Percentiles rank a stretch among this genome's conserved stretches.
Evolutionary conservation across 495 filamentous ascomycete species (phyloP).

Genomic region (Chlorociboria aeruginascens): DNA sequence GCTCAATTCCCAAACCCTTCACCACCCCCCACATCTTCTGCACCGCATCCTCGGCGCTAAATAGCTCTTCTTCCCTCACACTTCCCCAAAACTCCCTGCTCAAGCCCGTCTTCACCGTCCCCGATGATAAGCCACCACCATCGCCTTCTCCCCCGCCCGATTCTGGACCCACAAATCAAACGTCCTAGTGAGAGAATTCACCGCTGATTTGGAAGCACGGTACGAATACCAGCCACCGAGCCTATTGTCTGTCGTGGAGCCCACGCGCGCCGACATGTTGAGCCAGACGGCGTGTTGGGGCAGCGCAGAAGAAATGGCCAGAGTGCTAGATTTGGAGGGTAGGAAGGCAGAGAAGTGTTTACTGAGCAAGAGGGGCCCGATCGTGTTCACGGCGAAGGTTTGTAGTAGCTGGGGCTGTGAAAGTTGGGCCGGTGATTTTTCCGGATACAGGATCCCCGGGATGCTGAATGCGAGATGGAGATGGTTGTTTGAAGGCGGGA

Average conservation of each 20-base stretch:
- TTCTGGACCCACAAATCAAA: conserved; percentile 56
- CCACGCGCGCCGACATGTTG: conserved; percentile 66
- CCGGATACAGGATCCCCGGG: conserved; percentile 63
- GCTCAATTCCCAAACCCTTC: conserved; percentile 28
- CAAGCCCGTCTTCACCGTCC: conserved; percentile 67
- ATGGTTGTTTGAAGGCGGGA: conserved; percentile 36
- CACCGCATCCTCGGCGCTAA: conserved; percentile 48
- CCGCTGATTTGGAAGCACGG: conserved; percentile 57
- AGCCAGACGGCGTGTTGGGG: conserved; percentile 46
- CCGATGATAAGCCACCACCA: conserved; percentile 65
- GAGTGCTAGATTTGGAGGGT: conserved; percentile 31
- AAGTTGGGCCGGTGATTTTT: conserved; percentile 58
- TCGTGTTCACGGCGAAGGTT: conserved; percentile 55
- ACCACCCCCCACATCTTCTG: conserved; percentile 45
- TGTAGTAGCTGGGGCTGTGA: conserved; percentile 40
- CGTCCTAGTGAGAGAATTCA: conserved; percentile 57
- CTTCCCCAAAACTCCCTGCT: conserved; percentile 59
- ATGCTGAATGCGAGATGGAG: conserved; percentile 60
- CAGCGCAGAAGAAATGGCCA: conserved; percentile 1
- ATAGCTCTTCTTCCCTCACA: conserved; percentile 46
- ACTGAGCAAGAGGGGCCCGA: conserved; percentile 62
- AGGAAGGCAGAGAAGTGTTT: conserved; percentile 62
- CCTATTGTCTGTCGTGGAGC: conserved; percentile 56
- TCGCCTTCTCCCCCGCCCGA: conserved; percentile 41
- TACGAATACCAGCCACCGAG: conserved; percentile 70